Conservation (phyloP, 768 basidiomycete species). For the Omphalotus guepiniiformis region DNA sequence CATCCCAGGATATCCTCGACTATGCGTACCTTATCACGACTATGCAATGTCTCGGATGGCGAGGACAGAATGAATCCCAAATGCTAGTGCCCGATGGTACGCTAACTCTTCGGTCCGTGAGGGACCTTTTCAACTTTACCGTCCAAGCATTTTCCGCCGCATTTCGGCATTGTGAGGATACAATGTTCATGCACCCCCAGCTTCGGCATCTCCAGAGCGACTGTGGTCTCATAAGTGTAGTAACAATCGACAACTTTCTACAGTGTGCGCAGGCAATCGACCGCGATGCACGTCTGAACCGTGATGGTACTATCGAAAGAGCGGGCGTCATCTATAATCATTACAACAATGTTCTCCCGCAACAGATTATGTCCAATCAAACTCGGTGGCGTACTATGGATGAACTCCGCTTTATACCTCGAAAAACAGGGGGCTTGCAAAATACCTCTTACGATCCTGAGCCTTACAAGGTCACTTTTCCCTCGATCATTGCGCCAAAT, state of each 20-base stretch:
- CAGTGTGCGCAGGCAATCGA: constrained; percentile 3
- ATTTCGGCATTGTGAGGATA: neutral
- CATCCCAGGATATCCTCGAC: neutral
- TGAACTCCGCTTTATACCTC: constrained; percentile 36
- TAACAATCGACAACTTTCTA: neutral
- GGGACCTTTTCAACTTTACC: neutral
- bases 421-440: constrained; percentile 11
- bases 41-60: neutral
- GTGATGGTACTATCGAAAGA: neutral
- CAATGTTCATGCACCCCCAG: constrained; percentile 1
- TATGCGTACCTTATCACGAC: neutral
- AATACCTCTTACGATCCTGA: neutral
- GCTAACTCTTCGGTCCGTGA: neutral
- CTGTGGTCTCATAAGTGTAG: neutral
- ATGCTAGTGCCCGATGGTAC: constrained; percentile 2
- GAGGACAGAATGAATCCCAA: neutral
- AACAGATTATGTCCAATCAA: neutral
- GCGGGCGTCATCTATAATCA: neutral
- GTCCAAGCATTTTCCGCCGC: neutral
- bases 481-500: constrained; percentile 31
- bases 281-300: neutral
- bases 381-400: constrained; percentile 28
- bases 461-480: constrained; percentile 23
- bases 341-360: constrained; percentile 3
- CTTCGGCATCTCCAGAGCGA: neutral